Percentiles rank a stretch among this genome's conserved stretches.
These are phyloP conservation scores for Backusella australiensis DNA, from an alignment of 192 early-diverging fungal genomes.

Conservation along the genomic window DNA sequence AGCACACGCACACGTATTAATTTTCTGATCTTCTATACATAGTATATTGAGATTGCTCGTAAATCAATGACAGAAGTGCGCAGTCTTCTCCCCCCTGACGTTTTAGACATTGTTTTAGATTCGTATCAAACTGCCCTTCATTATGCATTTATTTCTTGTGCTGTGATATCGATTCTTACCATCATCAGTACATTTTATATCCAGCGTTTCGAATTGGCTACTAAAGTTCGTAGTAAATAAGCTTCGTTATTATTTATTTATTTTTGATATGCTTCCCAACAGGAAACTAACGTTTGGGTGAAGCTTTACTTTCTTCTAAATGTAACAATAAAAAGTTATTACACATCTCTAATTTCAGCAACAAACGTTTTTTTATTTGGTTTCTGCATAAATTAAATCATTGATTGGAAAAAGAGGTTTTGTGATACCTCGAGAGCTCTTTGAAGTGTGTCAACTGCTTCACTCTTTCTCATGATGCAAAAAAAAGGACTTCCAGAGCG, in stretches of 20 bases:
- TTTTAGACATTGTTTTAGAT: slow-evolving; percentile 19
- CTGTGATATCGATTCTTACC: slow-evolving; percentile 7
- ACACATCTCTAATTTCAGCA: too few species aligned
- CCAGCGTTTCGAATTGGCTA: slow-evolving; percentile 19
- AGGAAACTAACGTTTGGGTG: neutral
- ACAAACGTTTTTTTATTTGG: too few species aligned
- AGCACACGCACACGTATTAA: neutral
- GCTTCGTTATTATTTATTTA: neutral
- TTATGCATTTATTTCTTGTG: slow-evolving; percentile 13
- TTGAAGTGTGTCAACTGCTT: too few species aligned
- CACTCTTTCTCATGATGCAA: too few species aligned
- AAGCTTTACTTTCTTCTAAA: neutral
- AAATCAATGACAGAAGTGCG: slow-evolving; percentile 33
- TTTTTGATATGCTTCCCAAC: neutral
- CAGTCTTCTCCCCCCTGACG: slow-evolving; percentile 19
- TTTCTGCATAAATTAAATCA: too few species aligned
- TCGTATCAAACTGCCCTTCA: slow-evolving; percentile 20
- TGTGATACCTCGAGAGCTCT: too few species aligned
- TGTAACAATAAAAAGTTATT: neutral
- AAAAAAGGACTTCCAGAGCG: too few species aligned
- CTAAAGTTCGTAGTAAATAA: slow-evolving; percentile 13
- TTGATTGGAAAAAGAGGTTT: neutral
- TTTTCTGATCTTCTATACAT: neutral
- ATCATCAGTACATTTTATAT: slow-evolving; percentile 20
- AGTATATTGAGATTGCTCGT: slow-evolving; percentile 33